These are phyloP conservation scores for Myriosclerotinia curreyana DNA, from an alignment of 2,329 filamentous ascomycete species.

Conservation along the genomic window DNA sequence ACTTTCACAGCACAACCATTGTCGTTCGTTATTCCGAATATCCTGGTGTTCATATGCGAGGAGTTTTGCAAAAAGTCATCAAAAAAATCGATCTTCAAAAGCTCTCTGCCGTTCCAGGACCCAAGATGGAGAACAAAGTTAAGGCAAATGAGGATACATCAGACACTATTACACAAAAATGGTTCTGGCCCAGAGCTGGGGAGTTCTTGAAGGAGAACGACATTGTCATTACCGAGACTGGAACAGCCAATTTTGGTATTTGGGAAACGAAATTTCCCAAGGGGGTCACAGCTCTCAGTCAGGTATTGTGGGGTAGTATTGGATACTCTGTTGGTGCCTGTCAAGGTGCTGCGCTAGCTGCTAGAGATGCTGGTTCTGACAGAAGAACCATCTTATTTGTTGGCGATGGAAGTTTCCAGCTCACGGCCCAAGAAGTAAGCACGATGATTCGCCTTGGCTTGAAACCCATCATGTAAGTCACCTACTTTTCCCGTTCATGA, in stretches of 20 bases:
- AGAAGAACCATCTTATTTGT: constrained; percentile 77
- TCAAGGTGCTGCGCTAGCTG: constrained; percentile 70
- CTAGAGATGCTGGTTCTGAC: constrained; percentile 58
- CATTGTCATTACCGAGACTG: constrained; percentile 70
- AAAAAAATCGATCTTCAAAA: constrained; percentile 55
- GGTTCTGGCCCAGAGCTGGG: constrained; percentile 74
- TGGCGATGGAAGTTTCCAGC: constrained; percentile 84
- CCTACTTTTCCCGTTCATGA: too few relatives aligned
- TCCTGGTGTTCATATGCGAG: constrained; percentile 72
- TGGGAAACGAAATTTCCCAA: constrained; percentile 79
- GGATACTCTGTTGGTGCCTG: constrained; percentile 62
- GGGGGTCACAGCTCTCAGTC: constrained; percentile 75
- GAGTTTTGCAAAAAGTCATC: constrained; percentile 70
- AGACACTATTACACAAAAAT: constrained; percentile 61
- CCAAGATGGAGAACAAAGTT: constrained; percentile 53
- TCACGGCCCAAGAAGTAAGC: constrained; percentile 79
- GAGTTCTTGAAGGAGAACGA: constrained; percentile 70
- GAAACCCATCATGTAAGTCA: constrained; percentile 69
- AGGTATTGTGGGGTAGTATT: constrained; percentile 70
- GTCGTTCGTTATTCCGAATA: constrained; percentile 77
- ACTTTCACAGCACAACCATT: constrained; percentile 73
- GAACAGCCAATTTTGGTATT: constrained; percentile 84
- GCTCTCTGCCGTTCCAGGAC: constrained; percentile 54
- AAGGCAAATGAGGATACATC: constrained; percentile 42
- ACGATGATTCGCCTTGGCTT: constrained; percentile 77